Base-by-base conservation (phyloP, 2,329 filamentous ascomycete species). In the Fusarium verrucosum region DNA sequence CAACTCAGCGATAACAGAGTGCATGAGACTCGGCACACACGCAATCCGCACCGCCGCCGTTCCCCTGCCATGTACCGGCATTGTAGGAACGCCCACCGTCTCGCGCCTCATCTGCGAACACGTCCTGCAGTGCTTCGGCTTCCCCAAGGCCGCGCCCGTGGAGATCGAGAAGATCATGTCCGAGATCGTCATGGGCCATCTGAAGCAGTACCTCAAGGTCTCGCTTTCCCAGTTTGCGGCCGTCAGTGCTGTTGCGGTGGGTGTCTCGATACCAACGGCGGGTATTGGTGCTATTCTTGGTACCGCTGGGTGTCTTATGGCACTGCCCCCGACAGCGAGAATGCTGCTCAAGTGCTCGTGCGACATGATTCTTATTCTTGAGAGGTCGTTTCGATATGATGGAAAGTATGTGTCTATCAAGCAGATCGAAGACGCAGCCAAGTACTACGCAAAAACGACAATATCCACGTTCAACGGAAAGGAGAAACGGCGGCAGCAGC, bases 1-100 rank as follows among this genome's bases (percentile, higher is more conserved):
- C 63, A 71, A 71, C 69, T 72, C 69, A 58, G 69, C 69, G 30
- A 71, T 71, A 49, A 72, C 69, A 62, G 69, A 71, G 53, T 72
- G 69, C 28, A 71, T 71, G 69, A 70, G 69, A 56, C 63, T 71
- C 16, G 69, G 69, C 22, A 71, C 69, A 11, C 69, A 71, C 23
- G 69, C 69, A 10, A 71, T 71, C 32, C 69, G 69, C 10, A 71
- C 69, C 23, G 67, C 69, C 10, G 69, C 69, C 10, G 69, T 71
- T 2, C 69, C 69, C 1, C 56, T 71, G 0, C 69, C 69, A 1
- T 69, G 66, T 23, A 59, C 65, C 1, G 69, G 69, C 5, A 58
- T 71, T 17, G 69, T 71, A 9, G 69, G 69, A 37, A 71, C 69
- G 8, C 69, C 69, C 2, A 71, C 69, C 0, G 69, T 71, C 23